Conservation (phyloP, 2,329 filamentous ascomycete species). For the Penicillium sp. region DNA sequence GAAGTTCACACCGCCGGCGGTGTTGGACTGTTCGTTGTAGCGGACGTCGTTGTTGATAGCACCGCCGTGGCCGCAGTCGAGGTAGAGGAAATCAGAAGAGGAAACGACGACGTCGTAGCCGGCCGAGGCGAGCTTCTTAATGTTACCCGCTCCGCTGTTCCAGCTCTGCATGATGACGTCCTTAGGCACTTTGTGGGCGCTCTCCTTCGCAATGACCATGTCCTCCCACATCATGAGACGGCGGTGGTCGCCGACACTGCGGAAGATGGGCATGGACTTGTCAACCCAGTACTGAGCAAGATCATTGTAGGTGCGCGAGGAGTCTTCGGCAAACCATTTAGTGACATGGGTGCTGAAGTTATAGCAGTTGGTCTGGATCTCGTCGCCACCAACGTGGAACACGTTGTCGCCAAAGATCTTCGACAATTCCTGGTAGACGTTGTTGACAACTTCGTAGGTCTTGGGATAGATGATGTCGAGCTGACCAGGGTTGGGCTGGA, state of each 20-base stretch:
- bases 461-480: constrained; percentile 56
- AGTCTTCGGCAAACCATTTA: constrained; percentile 52
- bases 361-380: constrained; percentile 57
- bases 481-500: constrained; percentile 57
- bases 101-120: constrained; percentile 59
- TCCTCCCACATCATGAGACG: constrained; percentile 60
- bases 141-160: constrained; percentile 54
- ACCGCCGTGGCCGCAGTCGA: constrained; percentile 57
- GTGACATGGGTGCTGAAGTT: constrained; percentile 54
- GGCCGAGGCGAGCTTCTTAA: constrained; percentile 49
- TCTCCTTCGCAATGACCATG: constrained; percentile 46
- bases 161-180: constrained; percentile 55
- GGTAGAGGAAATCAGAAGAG: constrained; percentile 55
- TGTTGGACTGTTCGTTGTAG: constrained; percentile 56
- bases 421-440: constrained; percentile 56
- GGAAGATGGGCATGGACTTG: constrained; percentile 52
- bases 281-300: constrained; percentile 57
- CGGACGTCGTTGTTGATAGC: constrained; percentile 56
- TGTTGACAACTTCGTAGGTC: constrained; percentile 54
- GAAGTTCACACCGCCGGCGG: constrained; percentile 49
- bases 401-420: constrained; percentile 52
- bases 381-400: constrained; percentile 58
- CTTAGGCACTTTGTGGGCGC: constrained; percentile 49
- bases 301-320: constrained; percentile 52
- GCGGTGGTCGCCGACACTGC: constrained; percentile 42